Percentiles rank a stretch among this genome's conserved stretches.
These are phyloP conservation scores for Tolypocladium amazonense DNA, from an alignment of 2,329 filamentous ascomycete genomes.

Conservation along the genomic window DNA sequence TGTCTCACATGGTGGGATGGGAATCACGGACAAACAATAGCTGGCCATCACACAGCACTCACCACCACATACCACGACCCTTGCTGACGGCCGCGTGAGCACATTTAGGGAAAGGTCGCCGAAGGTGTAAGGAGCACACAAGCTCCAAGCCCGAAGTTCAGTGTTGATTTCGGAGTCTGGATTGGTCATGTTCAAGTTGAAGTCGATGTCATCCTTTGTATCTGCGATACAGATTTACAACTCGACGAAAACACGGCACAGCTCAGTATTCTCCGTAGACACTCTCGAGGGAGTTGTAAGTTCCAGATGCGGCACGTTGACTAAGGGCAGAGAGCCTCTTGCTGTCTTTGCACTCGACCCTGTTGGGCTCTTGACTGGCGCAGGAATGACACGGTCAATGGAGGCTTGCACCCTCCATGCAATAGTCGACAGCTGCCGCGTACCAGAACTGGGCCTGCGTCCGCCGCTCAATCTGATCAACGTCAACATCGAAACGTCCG, in stretches of 20 bases:
- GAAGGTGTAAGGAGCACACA: not conserved
- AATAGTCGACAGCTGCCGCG: too few species aligned
- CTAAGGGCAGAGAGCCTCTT: not conserved
- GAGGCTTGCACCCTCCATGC: too few species aligned
- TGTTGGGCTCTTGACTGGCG: not conserved
- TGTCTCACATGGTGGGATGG: not conserved
- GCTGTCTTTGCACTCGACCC: not conserved
- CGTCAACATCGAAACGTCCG: too few species aligned
- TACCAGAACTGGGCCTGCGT: too few species aligned
- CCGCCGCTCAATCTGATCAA: too few species aligned
- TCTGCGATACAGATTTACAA: not conserved
- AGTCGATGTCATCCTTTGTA: not conserved
- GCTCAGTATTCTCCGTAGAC: not conserved
- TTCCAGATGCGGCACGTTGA: not conserved
- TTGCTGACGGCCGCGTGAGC: not conserved
- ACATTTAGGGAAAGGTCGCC: not conserved
- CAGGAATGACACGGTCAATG: not conserved
- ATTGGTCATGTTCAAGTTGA: not conserved
- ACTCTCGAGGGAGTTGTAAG: not conserved
- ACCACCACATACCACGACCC: not conserved
- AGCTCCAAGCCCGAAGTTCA: not conserved
- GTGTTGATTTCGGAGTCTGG: not conserved
- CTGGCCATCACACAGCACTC: not conserved
- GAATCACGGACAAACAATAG: not conserved
- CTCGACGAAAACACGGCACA: not conserved